A percentile compares a stretch with the other conserved stretches of the same genome.
phyloP scores from a whole-genome alignment of 176 grass and related monocot genomes.

The Oryza officinalis region DNA sequence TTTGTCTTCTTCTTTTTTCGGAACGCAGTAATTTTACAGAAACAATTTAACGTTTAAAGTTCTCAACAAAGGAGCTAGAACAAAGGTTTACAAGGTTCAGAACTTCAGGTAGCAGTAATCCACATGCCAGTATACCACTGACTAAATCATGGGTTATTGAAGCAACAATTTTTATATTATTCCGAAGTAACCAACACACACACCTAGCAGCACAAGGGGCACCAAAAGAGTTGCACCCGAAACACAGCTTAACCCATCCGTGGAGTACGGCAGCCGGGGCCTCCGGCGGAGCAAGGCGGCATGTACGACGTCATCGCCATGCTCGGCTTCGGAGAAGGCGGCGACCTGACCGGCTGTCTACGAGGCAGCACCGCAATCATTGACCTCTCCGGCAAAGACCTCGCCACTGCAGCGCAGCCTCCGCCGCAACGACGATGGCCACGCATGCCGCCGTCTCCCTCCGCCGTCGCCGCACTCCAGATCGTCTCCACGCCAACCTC shows the following conservation, averaged over 20 bases:
- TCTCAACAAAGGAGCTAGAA: too few relatives aligned
- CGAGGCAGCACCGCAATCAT: not conserved
- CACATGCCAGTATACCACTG: too few relatives aligned
- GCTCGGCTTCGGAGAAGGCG: not conserved
- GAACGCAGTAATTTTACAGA: too few relatives aligned
- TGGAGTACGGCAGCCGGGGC: not conserved
- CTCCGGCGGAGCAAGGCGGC: not conserved
- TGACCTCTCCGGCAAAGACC: not conserved
- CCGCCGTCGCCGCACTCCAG: not conserved
- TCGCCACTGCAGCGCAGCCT: not conserved
- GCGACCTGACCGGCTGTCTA: not conserved
- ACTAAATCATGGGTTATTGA: not conserved
- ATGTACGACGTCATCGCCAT: not conserved
- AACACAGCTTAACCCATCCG: not conserved
- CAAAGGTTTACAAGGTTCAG: too few relatives aligned
- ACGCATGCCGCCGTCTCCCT: not conserved
- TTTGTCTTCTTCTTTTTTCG: too few relatives aligned
- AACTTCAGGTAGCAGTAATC: too few relatives aligned
- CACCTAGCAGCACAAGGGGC: too few relatives aligned
- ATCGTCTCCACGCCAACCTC: not conserved
- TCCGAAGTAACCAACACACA: too few relatives aligned
- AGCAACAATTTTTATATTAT: too few relatives aligned
- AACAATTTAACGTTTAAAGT: too few relatives aligned
- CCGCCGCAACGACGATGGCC: too few relatives aligned
- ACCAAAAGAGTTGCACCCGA: not conserved